Evolutionary conservation across 129 eudicot species (phyloP), one percentile per base, ranked within the genome.

Genomic region (Chrysanthemum makinoi): DNA sequence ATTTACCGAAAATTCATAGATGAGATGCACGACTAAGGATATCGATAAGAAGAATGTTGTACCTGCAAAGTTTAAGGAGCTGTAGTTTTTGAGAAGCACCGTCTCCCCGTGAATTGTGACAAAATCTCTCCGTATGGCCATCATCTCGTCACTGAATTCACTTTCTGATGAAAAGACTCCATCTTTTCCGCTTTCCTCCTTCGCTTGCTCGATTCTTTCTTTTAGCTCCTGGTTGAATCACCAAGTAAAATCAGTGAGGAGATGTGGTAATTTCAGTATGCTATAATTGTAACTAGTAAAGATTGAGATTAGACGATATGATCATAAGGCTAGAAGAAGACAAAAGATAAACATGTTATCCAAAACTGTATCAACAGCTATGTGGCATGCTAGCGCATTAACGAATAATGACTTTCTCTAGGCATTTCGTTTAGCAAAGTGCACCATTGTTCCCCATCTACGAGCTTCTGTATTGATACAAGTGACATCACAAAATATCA

Each of bases 11-110:
- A 72, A 58, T 54, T 22, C 19, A 54, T 17, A 53, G 52, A 13
- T 65, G 20, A 61, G 72, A 30, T n/a, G 55, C n/a, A 33, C 10
- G 16, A 48, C 44, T 22, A 19, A 17, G 55, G n/a, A 35, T 11
- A 2, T 12, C 2, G 39, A 13, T 10, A 33, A 68, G 19, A 20
- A 47, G 16, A 62, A 15, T 43, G 6, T 4, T 66, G 35, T 86
- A 94, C 99, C 99, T 77, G 95, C 96, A 94, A 87, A 87, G 73
- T 94, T 94, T 28, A 94, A 86, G 75, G 93, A 88, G 83, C 99
- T 90, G 70, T 94, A 94, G 69, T 84, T 94, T 82, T 87, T 90
- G 10, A 94, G 94, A 79, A 94, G 97, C 80, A 94, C 96, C 99
- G 90, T 87, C 69, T 94, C 96, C 60, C 97, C 99, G 22, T 90